These are phyloP conservation scores for Tetradesmus lagerheimii DNA, from an alignment of 139 green algal species.

Conservation along the genomic window DNA sequence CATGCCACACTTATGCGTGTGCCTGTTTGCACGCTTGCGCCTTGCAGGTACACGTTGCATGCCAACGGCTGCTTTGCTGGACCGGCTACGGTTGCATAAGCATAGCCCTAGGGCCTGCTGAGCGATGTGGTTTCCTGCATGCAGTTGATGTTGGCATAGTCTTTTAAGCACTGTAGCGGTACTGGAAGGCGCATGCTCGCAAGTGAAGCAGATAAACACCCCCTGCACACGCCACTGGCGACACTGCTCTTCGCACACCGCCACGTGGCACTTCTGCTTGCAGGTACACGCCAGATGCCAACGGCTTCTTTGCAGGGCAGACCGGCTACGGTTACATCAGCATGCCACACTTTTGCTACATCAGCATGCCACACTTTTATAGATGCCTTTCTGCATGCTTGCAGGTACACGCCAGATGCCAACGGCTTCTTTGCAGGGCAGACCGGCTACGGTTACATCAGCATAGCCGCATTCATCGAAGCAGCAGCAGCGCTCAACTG, in stretches of 20 bases:
- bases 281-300: background rate
- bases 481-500: constrained; percentile 36
- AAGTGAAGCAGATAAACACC: too few species aligned
- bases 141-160: too few species aligned
- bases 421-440: constrained; percentile 73
- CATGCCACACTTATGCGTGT: background rate
- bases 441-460: constrained; percentile 77
- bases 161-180: too few species aligned
- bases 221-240: too few species aligned
- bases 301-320: constrained; percentile 73
- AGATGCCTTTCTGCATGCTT: too few species aligned
- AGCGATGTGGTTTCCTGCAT: too few species aligned
- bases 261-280: too few species aligned
- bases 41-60: constrained; percentile 58
- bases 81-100: constrained; percentile 70
- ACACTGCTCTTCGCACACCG: too few species aligned
- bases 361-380: too few species aligned
- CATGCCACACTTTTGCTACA: constrained; percentile 60
- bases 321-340: constrained; percentile 76
- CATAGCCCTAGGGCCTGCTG: too few species aligned
- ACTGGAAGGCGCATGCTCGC: too few species aligned
- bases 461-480: constrained; percentile 54
- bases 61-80: constrained; percentile 62
- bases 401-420: constrained; percentile 58
- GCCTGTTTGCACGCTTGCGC: background rate